Evolutionary conservation across 305 asterid species (phyloP).

Genomic region (Ajuga reptans): DNA sequence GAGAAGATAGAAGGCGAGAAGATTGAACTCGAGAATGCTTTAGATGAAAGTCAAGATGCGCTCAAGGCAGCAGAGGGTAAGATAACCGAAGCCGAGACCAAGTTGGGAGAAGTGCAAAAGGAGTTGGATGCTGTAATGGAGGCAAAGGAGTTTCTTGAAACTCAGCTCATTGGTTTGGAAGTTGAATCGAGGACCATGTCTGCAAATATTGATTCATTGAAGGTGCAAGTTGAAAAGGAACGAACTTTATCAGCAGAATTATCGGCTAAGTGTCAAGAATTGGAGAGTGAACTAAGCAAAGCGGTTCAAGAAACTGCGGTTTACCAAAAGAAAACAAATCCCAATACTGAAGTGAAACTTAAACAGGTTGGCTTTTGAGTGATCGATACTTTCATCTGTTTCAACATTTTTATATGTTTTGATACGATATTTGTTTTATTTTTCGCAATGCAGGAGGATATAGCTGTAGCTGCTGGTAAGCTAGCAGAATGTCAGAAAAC

Average conservation of each 20-base stretch:
- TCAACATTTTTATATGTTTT: neutral
- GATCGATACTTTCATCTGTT: neutral
- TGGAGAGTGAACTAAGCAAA: constrained; percentile 40
- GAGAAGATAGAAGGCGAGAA: constrained; percentile 42
- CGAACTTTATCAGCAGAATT: constrained; percentile 34
- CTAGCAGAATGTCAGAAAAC: constrained; percentile 86
- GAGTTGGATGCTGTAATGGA: constrained; percentile 39
- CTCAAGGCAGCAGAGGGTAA: constrained; percentile 33
- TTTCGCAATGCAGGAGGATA: constrained; percentile 48
- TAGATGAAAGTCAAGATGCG: constrained; percentile 35
- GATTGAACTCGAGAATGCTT: constrained; percentile 36
- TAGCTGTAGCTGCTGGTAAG: constrained; percentile 69
- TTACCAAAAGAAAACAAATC: constrained; percentile 31
- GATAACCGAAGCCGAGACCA: constrained; percentile 31
- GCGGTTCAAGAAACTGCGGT: constrained; percentile 32
- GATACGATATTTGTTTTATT: neutral
- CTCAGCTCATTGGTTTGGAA: constrained; percentile 49
- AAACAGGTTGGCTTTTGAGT: constrained; percentile 44
- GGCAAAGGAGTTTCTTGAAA: constrained; percentile 48
- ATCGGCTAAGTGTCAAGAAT: constrained; percentile 38
- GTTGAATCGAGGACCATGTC: constrained; percentile 51
- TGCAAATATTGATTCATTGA: constrained; percentile 39
- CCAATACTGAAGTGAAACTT: constrained; percentile 35
- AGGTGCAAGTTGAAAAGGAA: constrained; percentile 38
- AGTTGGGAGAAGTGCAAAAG: constrained; percentile 44